These are phyloP conservation scores for Pyrrhoderma noxium DNA, from an alignment of 1,284 basidiomycete genomes.

Conservation along the genomic window DNA sequence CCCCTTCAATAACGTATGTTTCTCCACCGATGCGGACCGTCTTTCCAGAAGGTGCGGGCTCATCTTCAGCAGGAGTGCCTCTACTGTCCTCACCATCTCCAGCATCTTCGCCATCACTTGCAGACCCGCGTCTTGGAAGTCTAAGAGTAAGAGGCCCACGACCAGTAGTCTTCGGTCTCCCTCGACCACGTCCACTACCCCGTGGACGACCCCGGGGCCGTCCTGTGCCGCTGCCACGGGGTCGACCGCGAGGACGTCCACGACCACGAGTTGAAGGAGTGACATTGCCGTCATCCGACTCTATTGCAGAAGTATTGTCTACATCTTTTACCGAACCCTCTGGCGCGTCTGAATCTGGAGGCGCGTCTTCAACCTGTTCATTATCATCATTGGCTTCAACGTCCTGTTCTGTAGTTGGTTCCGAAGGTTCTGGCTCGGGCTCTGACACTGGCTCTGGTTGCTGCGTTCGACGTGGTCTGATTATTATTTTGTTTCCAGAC, in stretches of 20 bases:
- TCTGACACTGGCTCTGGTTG: constrained; percentile 24
- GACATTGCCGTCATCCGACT: constrained; percentile 34
- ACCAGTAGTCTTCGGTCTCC: constrained; percentile 25
- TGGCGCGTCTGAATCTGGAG: constrained; percentile 18
- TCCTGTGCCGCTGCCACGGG: constrained; percentile 5
- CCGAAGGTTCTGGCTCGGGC: constrained; percentile 10
- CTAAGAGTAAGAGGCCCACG: constrained; percentile 36
- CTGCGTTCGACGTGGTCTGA: constrained; percentile 37
- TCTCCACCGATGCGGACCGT: constrained; percentile 49
- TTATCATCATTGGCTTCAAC: constrained; percentile 18
- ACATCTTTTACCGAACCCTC: constrained; percentile 12
- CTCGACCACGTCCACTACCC: constrained; percentile 26
- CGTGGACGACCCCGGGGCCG: constrained; percentile 15
- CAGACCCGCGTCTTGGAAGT: constrained; percentile 34
- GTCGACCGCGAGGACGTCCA: constrained; percentile 37
- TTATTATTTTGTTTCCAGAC: constrained; percentile 39
- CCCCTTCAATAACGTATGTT: constrained; percentile 74
- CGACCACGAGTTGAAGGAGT: constrained; percentile 16
- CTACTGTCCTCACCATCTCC: constrained; percentile 36
- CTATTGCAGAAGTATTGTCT: constrained; percentile 25
- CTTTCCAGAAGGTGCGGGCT: constrained; percentile 11
- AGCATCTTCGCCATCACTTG: constrained; percentile 43
- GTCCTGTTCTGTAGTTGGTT: constrained; percentile 13
- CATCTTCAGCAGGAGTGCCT: constrained; percentile 21
- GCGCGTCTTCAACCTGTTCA: constrained; percentile 13